Evolutionary conservation across 2,329 filamentous ascomycete species (phyloP).

Genomic region (Epichloe amarillans): DNA sequence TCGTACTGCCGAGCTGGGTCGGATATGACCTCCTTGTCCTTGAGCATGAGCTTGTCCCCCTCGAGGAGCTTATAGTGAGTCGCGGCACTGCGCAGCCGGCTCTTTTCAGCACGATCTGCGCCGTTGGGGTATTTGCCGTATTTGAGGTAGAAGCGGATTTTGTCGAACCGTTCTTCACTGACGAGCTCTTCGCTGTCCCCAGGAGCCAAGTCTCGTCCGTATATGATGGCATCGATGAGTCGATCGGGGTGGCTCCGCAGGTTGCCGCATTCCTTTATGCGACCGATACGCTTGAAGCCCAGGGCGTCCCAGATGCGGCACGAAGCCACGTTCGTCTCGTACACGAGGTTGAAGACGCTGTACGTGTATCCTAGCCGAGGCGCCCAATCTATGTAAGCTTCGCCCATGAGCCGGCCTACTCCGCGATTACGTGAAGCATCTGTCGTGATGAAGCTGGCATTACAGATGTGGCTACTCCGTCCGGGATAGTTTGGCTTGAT

Average conservation of each 20-base stretch:
- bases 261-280: conserved; percentile 59
- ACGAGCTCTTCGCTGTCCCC: conserved; percentile 66
- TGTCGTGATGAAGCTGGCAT: conserved; percentile 66
- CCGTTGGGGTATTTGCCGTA: conserved; percentile 86
- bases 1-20: conserved; percentile 84
- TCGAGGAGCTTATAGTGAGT: conserved; percentile 83
- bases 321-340: conserved; percentile 84
- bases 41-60: conserved; percentile 78
- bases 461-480: conserved; percentile 81
- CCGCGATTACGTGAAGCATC: conserved; percentile 60
- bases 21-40: conserved; percentile 92
- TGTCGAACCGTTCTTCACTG: conserved; percentile 94
- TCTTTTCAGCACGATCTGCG: conserved; percentile 91
- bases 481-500: conserved; percentile 92
- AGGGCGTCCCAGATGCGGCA: conserved; percentile 86
- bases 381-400: conserved; percentile 65
- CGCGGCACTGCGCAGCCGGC: conserved; percentile 78
- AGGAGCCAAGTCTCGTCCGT: conserved; percentile 49
- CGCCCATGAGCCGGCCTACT: conserved; percentile 63
- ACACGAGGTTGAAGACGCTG: conserved; percentile 87
- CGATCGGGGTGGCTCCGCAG: conserved; percentile 56
- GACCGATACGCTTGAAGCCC: conserved; percentile 83
- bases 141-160: conserved; percentile 95
- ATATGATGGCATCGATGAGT: conserved; percentile 64
- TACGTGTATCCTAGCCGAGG: conserved; percentile 77